Conservation (phyloP, 495 filamentous ascomycete species). For the Terfezia claveryi region DNA sequence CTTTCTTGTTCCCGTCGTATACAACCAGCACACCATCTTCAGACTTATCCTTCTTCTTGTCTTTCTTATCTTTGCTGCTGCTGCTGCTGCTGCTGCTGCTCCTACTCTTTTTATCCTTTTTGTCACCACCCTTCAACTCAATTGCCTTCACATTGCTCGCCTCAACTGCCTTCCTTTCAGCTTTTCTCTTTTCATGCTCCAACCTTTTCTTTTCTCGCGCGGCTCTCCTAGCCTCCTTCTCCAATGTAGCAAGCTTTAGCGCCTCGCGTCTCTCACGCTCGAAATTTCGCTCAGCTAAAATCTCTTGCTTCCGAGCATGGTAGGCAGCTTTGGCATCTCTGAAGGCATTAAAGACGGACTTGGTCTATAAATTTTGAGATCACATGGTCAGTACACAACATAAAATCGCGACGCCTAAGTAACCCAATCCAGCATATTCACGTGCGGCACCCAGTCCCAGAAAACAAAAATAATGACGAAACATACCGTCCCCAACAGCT, state of each 20-base stretch:
- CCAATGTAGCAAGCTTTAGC: slow-evolving; percentile 5
- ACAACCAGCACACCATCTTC: slow-evolving; percentile 1
- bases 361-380: slow-evolving; percentile 4
- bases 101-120: not conserved
- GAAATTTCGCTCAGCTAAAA: slow-evolving; percentile 9
- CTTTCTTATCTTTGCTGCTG: slow-evolving; percentile 11
- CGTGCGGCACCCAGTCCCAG: not conserved
- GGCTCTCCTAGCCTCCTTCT: not conserved
- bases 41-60: slow-evolving; percentile 3
- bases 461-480: not conserved
- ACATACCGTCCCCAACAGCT: slow-evolving; percentile 15
- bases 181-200: not conserved
- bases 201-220: not conserved
- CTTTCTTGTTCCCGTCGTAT: not conserved
- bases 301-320: slow-evolving; percentile 16
- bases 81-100: not conserved
- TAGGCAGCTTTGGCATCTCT: slow-evolving; percentile 14
- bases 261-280: slow-evolving; percentile 7
- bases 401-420: not conserved
- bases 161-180: not conserved
- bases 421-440: slow-evolving; percentile 1
- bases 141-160: not conserved
- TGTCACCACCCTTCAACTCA: not conserved
- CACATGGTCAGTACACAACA: not conserved
- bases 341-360: slow-evolving; percentile 16